phyloP scores from a whole-genome alignment of 2,329 filamentous ascomycete species.

The Dryadomyces quercivorus region DNA sequence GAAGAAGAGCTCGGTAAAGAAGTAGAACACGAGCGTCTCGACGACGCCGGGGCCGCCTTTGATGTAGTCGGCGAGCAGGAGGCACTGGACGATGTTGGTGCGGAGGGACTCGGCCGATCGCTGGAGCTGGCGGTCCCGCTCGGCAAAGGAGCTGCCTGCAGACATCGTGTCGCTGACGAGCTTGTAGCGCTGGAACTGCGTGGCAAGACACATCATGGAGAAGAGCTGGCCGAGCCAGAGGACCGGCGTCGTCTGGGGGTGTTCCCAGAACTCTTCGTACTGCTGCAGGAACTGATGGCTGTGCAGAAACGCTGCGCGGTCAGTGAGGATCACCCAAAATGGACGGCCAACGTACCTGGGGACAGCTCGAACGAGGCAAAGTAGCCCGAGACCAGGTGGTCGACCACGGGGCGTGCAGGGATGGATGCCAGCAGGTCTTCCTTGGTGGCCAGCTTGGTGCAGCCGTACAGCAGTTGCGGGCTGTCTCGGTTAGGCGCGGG shows the following conservation, averaged over 20 bases:
- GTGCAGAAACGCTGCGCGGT: background rate
- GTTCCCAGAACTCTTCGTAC: constrained; percentile 25
- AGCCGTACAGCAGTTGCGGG: constrained; percentile 2
- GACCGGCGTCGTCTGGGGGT: constrained; percentile 17
- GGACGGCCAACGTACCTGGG: background rate
- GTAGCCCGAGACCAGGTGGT: constrained; percentile 3
- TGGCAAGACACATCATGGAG: constrained; percentile 21
- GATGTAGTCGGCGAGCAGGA: constrained; percentile 19
- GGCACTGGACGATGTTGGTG: constrained; percentile 13
- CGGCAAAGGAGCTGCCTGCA: background rate
- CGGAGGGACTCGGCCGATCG: constrained; percentile 7
- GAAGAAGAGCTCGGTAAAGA: constrained; percentile 11
- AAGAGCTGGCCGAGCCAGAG: constrained; percentile 27
- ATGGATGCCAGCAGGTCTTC: constrained; percentile 2
- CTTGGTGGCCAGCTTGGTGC: constrained; percentile 1
- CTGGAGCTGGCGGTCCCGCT: constrained; percentile 8
- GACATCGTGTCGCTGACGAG: background rate
- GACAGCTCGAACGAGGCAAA: constrained; percentile 4
- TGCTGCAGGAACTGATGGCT: constrained; percentile 5
- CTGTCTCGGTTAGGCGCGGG: background rate
- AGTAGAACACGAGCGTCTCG: constrained; percentile 24
- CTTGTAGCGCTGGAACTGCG: constrained; percentile 2
- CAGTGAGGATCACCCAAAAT: background rate
- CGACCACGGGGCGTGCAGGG: constrained; percentile 1
- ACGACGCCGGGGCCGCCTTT: constrained; percentile 23